Base-by-base conservation (phyloP, 805 yeast genomes). In the Spathaspora girioi region DNA sequence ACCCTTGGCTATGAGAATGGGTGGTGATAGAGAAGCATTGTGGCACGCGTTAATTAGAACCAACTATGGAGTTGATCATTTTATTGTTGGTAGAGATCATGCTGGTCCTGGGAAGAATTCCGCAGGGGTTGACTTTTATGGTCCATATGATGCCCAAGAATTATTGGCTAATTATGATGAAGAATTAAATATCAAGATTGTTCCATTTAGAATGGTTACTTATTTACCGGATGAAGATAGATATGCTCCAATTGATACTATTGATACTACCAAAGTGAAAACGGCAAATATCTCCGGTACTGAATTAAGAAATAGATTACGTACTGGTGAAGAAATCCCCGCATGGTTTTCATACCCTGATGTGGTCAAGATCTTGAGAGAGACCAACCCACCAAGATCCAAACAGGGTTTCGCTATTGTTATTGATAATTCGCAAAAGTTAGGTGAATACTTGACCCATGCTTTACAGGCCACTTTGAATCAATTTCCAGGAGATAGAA, bases 1-100 rank as follows among this genome's bases (percentile, higher is more conserved):
- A 61, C 98, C 98, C 11, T 78, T 92, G 64, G 98, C 98, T 40
- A 92, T 92, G 98, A 86, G 98, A 79, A 92, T 92, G 98, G 97
- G 94, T 51, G 98, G 98, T 70, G 97, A 93, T 70, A 84, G 96
- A 69, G 98, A 92, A 75, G 98, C 98, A 19, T 88, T 92, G 44
- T 93, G 97, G 97, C 98, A 92, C 68, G 97, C 97, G 15, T 86
- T 93, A 63, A 92, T 92, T 68, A 87, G 98, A 73, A 89, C 90
- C 78, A 92, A 92, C 75, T 91, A 86, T 67, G 98, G 98, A 66
- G 97, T 96, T 50, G 87, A 97, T 49, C 97, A 93, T 69, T 93
- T 93, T 76, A 92, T 92, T 64, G 97, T 92, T 46, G 98, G 98
- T 54, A 87, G 98, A 78, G 97, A 92, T 71, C 98, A 92, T 66